Base-by-base conservation (phyloP, 257 asterid genomes). In the Solanum peruvianum region DNA sequence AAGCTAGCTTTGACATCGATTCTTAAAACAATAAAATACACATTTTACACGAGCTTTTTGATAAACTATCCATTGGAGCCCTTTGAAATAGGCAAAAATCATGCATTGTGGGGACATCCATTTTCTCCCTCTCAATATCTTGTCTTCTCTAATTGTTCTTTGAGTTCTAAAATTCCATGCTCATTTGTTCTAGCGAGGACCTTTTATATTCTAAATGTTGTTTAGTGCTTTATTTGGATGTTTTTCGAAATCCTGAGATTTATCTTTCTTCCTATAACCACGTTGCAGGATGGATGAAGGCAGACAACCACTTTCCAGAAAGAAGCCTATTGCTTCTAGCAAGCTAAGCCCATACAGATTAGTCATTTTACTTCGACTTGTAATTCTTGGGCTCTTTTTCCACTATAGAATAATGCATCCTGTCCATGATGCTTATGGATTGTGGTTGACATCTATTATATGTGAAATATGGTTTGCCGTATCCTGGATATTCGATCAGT, bases 401-500 rank as follows among this genome's bases (percentile, higher is more conserved):
- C 99, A 97, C 91, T 97, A 97, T 87, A 90, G 99, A 92, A 93
- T 97, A 60, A 93, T 15, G 49, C 98, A 97, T 89, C 99, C 99
- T 47, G 99, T 97, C 88, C 62, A 92, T 75, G 94, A 95, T 88
- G 99, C 99, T 39, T 94, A 91, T 92, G 99, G 98, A 73, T 88
- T 97, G 90, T 97, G 99, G 99, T 92, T 97, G 42, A 94, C 98
- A 3, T 97, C 99, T 72, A 91, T 97, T 86, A 93, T 94, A 88
- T 97, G 98, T 84, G 98, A 97, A 95, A 97, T 97, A 88, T 97
- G 98, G 98, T 97, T 97, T 82, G 98, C 98, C 18, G 94, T 94
- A 52, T 95, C 99, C n/a, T 97, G 98, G 98, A 93, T 97, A 83
- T 94, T 97, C 7, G 98, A 97, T 89, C 98, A 95, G 90, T 93